phyloP scores from a whole-genome alignment of 805 yeast species.

The Teunomyces atbi region DNA sequence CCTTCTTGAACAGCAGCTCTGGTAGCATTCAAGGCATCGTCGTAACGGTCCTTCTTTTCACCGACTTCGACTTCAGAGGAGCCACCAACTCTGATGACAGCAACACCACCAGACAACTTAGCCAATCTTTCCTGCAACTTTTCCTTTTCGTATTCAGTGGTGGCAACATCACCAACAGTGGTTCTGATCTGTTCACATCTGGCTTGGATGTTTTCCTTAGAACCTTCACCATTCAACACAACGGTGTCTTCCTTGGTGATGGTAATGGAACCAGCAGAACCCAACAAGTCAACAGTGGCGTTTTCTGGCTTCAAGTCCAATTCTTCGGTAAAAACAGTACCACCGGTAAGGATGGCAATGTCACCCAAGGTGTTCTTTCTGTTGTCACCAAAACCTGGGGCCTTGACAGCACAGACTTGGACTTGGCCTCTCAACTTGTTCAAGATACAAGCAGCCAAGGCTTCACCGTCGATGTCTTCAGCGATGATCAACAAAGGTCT shows the following conservation, averaged over 20 bases:
- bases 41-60: constrained; percentile 98
- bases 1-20: constrained; percentile 99
- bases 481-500: constrained; percentile 92
- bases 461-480: constrained; percentile 97
- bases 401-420: constrained; percentile 95
- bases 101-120: constrained; percentile 97
- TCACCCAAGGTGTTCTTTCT: constrained; percentile 95
- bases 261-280: constrained; percentile 87
- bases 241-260: constrained; percentile 96
- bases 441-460: constrained; percentile 94
- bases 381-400: constrained; percentile 99
- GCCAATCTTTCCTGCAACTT: constrained; percentile 97
- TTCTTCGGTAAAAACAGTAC: constrained; percentile 90
- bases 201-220: constrained; percentile 72
- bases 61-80: constrained; percentile 96
- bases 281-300: constrained; percentile 85
- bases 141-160: constrained; percentile 91
- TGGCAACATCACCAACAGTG: constrained; percentile 68
- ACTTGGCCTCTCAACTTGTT: constrained; percentile 98
- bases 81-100: constrained; percentile 97
- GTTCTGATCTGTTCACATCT: constrained; percentile 94
- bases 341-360: constrained; percentile 91
- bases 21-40: constrained; percentile 97
- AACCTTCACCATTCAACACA: constrained; percentile 87
- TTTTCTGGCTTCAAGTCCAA: constrained; percentile 93